Base-by-base conservation (phyloP, 2,329 filamentous ascomycete species). In the Aureobasidium melanogenum region DNA sequence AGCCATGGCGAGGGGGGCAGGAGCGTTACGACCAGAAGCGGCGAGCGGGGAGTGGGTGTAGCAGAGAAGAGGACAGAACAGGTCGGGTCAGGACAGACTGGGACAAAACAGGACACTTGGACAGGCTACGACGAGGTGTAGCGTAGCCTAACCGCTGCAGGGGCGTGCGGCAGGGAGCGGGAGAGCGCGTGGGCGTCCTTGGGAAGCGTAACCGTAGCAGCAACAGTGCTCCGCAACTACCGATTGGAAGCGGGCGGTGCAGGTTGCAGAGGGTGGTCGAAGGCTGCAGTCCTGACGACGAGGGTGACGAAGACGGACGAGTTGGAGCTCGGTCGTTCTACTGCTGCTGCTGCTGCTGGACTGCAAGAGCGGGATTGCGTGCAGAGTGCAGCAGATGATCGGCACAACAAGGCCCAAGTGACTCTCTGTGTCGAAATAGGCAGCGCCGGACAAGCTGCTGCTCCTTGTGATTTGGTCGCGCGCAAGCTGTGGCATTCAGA, bases 1-100 rank as follows among this genome's bases (percentile, higher is more conserved):
- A 64, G 92, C 88, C 92, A 96, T 96, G 65, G 44, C 38, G 28
- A 50, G 12, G 28, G 46, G 28, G 28, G 15, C 24, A 32, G 46
- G 34, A 26, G 22, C 30, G 38, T 56, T 56, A 34, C 4, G 36
- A 36, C n/a, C 32, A 39, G 39, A 39, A 19, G 36, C 48, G 10
- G 22, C 22, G 28, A 41, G 46, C 39, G 19, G 30, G 26, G 19
- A 14, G 28, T 44, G 19, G 57, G 34, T 30, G 57, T 28, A 48
- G 55, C 43, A 12, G 43, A 43, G 36, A 26, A 56, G 12, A 47
- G 55, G n/a, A 28, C 55, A 58, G 55, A 17, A 36, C 28, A 28
- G 44, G 44, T 5, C 41, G 3, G 52, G 30, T 8, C 52, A 57
- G 41, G 54, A 47, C 41, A 44, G 54, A 47, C 26, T n/a, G n/a